A percentile compares a stretch with the other conserved stretches of the same genome.
Conservation (phyloP, 1,284 basidiomycete genomes). For the Naganishia liquefaciens region DNA sequence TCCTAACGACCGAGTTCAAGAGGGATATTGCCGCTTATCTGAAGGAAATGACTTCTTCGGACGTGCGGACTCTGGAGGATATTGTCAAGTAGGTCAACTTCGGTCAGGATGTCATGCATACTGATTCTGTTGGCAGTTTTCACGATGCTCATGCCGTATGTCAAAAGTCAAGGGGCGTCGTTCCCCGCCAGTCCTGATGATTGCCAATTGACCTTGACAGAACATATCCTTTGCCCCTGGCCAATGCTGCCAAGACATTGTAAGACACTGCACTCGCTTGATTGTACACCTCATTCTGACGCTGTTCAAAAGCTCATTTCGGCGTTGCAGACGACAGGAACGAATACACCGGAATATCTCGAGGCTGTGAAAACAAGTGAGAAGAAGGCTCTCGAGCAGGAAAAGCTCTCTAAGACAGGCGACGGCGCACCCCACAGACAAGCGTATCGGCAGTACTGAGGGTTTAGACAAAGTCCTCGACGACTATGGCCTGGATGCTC, state of each 20-base stretch:
- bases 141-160: conserved; percentile 15
- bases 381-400: neutral
- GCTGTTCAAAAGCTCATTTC: neutral
- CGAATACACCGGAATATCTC: conserved; percentile 13
- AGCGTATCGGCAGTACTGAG: conserved; percentile 33
- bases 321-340: conserved; percentile 23
- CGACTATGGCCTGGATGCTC: conserved; percentile 34
- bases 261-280: neutral
- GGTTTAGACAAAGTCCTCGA: conserved; percentile 36
- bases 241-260: conserved; percentile 9
- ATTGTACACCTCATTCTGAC: neutral
- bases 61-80: conserved; percentile 21
- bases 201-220: neutral
- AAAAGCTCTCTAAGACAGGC: too few relatives aligned
- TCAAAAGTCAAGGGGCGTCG: too few relatives aligned
- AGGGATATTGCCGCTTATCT: conserved; percentile 22
- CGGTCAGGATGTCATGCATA: neutral
- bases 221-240: conserved; percentile 7
- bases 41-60: conserved; percentile 8
- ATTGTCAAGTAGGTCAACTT: conserved; percentile 17
- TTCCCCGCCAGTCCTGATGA: neutral
- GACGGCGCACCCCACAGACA: conserved; percentile 1
- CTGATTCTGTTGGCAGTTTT: conserved; percentile 1
- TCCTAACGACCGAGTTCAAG: conserved; percentile 30
- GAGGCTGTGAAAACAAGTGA: conserved; percentile 18